Evolutionary conservation across 208 protist genomes (phyloP).

Genomic region (Leishmania lainsoni): DNA sequence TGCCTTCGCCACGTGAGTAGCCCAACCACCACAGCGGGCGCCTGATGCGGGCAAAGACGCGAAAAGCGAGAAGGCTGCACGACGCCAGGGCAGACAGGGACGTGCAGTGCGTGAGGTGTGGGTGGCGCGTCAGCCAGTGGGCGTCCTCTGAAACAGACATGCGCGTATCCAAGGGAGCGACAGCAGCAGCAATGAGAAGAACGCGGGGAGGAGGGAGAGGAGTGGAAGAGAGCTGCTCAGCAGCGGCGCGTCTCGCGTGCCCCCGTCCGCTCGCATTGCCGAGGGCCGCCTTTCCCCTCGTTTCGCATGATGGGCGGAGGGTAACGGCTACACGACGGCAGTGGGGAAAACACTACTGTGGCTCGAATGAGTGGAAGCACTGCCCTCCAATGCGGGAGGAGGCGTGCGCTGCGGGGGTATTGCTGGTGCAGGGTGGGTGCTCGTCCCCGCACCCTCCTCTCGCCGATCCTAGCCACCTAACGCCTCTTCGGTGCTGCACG

Average conservation of each 20-base stretch:
- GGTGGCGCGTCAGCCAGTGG: too few species aligned
- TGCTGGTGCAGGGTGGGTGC: background rate
- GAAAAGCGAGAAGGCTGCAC: too few species aligned
- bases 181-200: background rate
- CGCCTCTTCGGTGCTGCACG: conserved; percentile 19
- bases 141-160: background rate
- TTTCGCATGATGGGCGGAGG: background rate
- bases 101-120: background rate
- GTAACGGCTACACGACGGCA: background rate
- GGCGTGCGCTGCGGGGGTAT: background rate
- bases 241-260: background rate
- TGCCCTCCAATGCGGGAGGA: background rate
- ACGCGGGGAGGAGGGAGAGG: background rate
- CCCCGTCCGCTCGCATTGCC: background rate
- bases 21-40: too few species aligned
- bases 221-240: background rate
- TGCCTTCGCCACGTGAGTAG: too few species aligned
- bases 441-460: background rate
- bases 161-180: background rate
- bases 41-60: too few species aligned
- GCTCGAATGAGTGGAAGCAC: background rate
- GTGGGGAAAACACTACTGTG: background rate
- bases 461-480: background rate
- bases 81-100: too few species aligned
- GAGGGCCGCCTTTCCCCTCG: background rate